Conservation (phyloP, 2,329 filamentous ascomycete genomes). For the Talaromyces piceae region DNA sequence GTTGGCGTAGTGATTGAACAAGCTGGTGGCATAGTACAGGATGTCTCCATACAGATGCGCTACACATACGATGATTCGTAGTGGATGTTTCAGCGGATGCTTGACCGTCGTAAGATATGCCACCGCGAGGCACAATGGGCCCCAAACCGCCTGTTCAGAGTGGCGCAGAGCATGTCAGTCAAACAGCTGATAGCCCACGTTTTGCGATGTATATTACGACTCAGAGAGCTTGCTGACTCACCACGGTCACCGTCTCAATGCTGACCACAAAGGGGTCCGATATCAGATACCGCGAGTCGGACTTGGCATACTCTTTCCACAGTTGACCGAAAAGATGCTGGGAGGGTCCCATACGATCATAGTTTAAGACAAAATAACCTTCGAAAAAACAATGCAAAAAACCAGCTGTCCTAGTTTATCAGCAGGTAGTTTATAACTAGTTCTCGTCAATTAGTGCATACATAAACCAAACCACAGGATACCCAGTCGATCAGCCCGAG, state of each 20-base stretch:
- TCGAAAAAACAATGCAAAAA: slow-evolving; percentile 73
- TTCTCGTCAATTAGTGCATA: slow-evolving; percentile 26
- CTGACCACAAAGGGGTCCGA: slow-evolving; percentile 78
- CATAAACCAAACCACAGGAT: slow-evolving; percentile 72
- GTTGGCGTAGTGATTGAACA: slow-evolving; percentile 52
- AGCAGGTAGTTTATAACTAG: background rate
- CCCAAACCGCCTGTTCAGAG: slow-evolving; percentile 49
- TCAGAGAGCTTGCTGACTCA: too few relatives aligned
- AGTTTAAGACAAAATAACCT: slow-evolving; percentile 71
- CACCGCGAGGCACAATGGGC: slow-evolving; percentile 52
- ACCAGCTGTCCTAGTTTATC: slow-evolving; percentile 27
- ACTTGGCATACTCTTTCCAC: slow-evolving; percentile 88
- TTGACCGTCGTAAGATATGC: slow-evolving; percentile 48
- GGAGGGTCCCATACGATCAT: slow-evolving; percentile 55
- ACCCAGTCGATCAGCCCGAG: slow-evolving; percentile 48
- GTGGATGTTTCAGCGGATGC: slow-evolving; percentile 50
- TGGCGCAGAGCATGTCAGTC: background rate
- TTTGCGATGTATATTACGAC: background rate
- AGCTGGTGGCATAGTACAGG: slow-evolving; percentile 57
- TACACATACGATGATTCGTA: slow-evolving; percentile 55
- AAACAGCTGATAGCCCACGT: background rate
- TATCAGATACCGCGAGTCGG: slow-evolving; percentile 79
- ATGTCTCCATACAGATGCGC: slow-evolving; percentile 59
- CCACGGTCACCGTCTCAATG: slow-evolving; percentile 74
- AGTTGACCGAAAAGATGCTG: slow-evolving; percentile 74